Base-by-base conservation (phyloP, 306 rosid species). In the Acacia acuminata region DNA sequence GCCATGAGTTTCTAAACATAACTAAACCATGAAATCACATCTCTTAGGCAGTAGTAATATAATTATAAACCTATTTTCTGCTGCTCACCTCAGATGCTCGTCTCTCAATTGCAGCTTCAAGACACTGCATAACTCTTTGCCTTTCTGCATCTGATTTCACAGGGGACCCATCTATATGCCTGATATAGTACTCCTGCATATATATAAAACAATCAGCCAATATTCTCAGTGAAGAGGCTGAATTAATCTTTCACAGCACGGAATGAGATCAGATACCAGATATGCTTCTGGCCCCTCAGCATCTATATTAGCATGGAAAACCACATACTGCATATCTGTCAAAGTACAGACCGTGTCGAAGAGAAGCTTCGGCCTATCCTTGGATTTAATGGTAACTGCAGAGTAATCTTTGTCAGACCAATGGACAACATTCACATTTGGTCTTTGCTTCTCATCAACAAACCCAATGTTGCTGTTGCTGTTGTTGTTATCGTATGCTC, bases 131-230 rank as follows among this genome's bases (percentile, higher is more conserved):
- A 69, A 95, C 95, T 87, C 99, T 85, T 77, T 95, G 93, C 77
- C 98, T 92, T 91, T 95, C 99, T 19, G 99, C 98, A 79, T 95
- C 99, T 25, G 98, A 95, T 80, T 93, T 95, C 81, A 95, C 98
- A 48, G 99, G 98, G 71, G 98, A 95, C 67, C 99, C 99, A 56
- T 95, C 99, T 61, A 95, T 73, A 70, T 95, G 99, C 87, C 92
- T 93, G 73, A 95, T 89, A 79, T 87, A 95, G 82, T 92, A 95
- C 86, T 95, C 99, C 99, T 95, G 82, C 85, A 89, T 58, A 76
- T n/a, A n/a, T 7, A 56, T 17, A 77, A 64, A 66, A 77, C 53
- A 80, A 47, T 88, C 17, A 84, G 84, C 81, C 71, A 82, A 76
- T 66, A 72, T 77, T 53, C 10, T 20, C 24, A 30, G 38, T 16